phyloP scores from a whole-genome alignment of 225 moss, liverwort and hornwort species.

The Rhytidiadelphus loreus region DNA sequence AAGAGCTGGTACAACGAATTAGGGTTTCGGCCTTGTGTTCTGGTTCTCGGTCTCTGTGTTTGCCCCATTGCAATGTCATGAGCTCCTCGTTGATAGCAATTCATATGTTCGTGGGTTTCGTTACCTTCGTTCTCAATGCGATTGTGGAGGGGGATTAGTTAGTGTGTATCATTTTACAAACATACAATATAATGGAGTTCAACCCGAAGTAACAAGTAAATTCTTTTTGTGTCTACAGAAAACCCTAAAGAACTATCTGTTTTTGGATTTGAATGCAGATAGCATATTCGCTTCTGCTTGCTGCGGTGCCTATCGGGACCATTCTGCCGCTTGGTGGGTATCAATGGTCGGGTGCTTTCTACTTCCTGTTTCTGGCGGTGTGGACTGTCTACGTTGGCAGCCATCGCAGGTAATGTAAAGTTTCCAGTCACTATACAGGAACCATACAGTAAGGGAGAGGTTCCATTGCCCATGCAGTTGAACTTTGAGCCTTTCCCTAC shows the following conservation, averaged over 20 bases:
- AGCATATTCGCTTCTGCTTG: slow-evolving; percentile 75
- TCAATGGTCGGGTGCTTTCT: slow-evolving; percentile 86
- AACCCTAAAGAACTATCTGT: background rate
- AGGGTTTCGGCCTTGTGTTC: background rate
- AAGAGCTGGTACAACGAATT: slow-evolving; percentile 31
- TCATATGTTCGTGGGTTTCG: background rate
- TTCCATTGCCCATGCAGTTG: background rate
- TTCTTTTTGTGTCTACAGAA: background rate
- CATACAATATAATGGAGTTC: background rate
- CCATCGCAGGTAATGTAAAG: slow-evolving; percentile 60
- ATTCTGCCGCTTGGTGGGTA: slow-evolving; percentile 59
- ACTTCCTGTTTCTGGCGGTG: slow-evolving; percentile 89
- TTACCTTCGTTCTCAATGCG: too few relatives aligned
- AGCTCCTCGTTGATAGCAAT: background rate
- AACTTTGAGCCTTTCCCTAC: background rate
- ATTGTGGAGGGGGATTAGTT: background rate
- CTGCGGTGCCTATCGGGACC: slow-evolving; percentile 81
- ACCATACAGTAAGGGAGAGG: background rate
- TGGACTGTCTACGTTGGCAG: slow-evolving; percentile 97
- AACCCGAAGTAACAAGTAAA: background rate
- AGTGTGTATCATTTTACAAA: background rate
- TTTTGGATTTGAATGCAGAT: slow-evolving; percentile 29
- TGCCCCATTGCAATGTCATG: background rate
- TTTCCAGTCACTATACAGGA: background rate
- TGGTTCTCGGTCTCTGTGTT: background rate